Percentiles rank a stretch among this genome's conserved stretches.
Conservation (phyloP, 345 rosid genomes). For the Lumnitzera racemosa region DNA sequence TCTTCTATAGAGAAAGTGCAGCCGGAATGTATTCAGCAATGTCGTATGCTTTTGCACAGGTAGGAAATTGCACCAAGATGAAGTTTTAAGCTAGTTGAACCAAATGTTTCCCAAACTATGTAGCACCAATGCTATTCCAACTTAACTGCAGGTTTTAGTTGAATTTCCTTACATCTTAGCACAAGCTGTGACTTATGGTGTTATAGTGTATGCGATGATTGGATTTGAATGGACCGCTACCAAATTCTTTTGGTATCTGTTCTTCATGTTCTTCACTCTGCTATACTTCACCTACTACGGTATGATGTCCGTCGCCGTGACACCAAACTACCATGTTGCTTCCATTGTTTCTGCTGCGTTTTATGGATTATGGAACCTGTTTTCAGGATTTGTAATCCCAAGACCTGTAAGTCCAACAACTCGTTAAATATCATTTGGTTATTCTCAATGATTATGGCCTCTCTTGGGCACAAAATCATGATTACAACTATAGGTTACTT, state of each 20-base stretch:
- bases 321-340: constrained; percentile 34
- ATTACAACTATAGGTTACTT: too few species aligned
- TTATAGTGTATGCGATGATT: constrained; percentile 33
- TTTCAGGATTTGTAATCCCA: constrained; percentile 37
- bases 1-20: constrained; percentile 42
- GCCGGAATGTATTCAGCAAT: constrained; percentile 49
- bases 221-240: constrained; percentile 32
- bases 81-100: background rate
- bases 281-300: constrained; percentile 44
- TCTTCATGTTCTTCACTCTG: constrained; percentile 38
- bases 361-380: constrained; percentile 32
- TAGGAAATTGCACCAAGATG: background rate
- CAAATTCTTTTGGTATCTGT: constrained; percentile 40
- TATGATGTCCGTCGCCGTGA: constrained; percentile 36
- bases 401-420: constrained; percentile 20
- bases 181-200: constrained; percentile 23
- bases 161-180: constrained; percentile 32
- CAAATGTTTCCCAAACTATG: background rate
- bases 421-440: background rate
- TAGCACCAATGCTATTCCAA: background rate
- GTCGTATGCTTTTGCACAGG: constrained; percentile 47
- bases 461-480: too few species aligned
- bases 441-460: background rate
- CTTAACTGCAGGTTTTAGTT: constrained; percentile 20
- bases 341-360: constrained; percentile 26